Conservation (phyloP, 2,329 filamentous ascomycete species). For the Fusarium sp. region DNA sequence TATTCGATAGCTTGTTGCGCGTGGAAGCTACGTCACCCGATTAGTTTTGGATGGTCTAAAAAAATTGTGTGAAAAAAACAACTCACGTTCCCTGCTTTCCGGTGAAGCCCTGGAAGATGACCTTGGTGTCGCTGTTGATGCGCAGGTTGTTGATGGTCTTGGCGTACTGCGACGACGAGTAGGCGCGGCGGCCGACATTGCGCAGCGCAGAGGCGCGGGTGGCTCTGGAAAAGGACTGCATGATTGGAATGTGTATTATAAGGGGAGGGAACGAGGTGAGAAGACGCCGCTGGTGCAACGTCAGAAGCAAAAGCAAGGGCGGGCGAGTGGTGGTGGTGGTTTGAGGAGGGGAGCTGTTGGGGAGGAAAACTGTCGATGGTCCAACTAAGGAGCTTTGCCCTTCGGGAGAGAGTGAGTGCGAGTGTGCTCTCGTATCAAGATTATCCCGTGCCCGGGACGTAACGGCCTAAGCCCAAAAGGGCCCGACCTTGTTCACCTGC, state of each 20-base stretch:
- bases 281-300: slow-evolving; percentile 28
- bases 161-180: slow-evolving; percentile 81
- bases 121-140: slow-evolving; percentile 93
- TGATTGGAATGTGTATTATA: slow-evolving; percentile 57
- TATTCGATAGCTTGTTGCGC: slow-evolving; percentile 98
- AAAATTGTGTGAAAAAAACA: neutral
- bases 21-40: slow-evolving; percentile 78
- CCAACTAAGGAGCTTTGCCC: slow-evolving; percentile 37
- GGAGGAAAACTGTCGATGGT: slow-evolving; percentile 44
- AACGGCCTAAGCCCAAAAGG: slow-evolving; percentile 41
- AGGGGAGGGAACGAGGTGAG: slow-evolving; percentile 15
- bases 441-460: slow-evolving; percentile 46
- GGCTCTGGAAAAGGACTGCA: slow-evolving; percentile 87
- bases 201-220: slow-evolving; percentile 76
- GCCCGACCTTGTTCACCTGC: slow-evolving; percentile 27
- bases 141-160: slow-evolving; percentile 86
- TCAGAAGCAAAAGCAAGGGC: slow-evolving; percentile 21
- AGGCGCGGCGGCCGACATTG: slow-evolving; percentile 75
- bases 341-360: slow-evolving; percentile 28
- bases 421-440: slow-evolving; percentile 41
- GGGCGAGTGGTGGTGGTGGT: neutral
- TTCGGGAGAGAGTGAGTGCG: slow-evolving; percentile 24
- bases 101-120: slow-evolving; percentile 97
- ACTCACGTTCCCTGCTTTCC: slow-evolving; percentile 95
- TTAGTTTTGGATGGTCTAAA: slow-evolving; percentile 17